Base-by-base conservation (phyloP, 768 basidiomycete genomes). In the Lactifluus echinatus region DNA sequence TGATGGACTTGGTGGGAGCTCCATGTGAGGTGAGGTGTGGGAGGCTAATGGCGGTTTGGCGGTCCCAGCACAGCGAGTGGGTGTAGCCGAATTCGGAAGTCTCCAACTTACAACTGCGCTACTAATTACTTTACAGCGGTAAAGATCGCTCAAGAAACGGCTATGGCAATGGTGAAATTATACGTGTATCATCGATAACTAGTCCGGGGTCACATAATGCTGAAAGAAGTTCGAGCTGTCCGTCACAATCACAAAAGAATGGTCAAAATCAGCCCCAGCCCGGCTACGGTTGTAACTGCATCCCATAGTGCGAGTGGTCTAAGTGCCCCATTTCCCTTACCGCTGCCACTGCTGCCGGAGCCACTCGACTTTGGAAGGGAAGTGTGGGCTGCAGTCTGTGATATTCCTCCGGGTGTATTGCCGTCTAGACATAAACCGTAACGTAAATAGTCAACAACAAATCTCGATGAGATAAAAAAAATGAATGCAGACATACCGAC, bases 391-490 rank as follows among this genome's bases (percentile, higher is more conserved):
- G 68, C 67, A n/a, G 64, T 63, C 64, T 68, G 58, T 17, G 57
- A 55, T 52, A 73, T 63, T 28, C 57, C 58, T 4, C 66, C 53
- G 12, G 71, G 69, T 21, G 51, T 46, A 12, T 65, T 17, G 21
- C 69, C 70, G 47, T 68, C 71, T 72, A 47, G 12, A 60, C 15
- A 36, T 8, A 45, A 21, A n/a, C n/a, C n/a, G n/a, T n/a, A n/a
- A n/a, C n/a, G n/a, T n/a, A n/a, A n/a, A n/a, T 2, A 11, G n/a
- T 57, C 33, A 58, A 34, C 21, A 44, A 21, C 36, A 36, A 15
- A n/a, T 37, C 7, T 7, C 36, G 31, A n/a, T 28, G 15, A 39
- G 8, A 48, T n/a, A n/a, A n/a, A 14, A 3, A 31, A 55, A 12
- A 19, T n/a, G 2, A 15, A 39, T 19, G 33, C 40, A 19, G 24